Evolutionary conservation across 768 basidiomycete genomes (phyloP), one percentile per base, ranked within the genome.

Genomic region (Amyloporia xantha): DNA sequence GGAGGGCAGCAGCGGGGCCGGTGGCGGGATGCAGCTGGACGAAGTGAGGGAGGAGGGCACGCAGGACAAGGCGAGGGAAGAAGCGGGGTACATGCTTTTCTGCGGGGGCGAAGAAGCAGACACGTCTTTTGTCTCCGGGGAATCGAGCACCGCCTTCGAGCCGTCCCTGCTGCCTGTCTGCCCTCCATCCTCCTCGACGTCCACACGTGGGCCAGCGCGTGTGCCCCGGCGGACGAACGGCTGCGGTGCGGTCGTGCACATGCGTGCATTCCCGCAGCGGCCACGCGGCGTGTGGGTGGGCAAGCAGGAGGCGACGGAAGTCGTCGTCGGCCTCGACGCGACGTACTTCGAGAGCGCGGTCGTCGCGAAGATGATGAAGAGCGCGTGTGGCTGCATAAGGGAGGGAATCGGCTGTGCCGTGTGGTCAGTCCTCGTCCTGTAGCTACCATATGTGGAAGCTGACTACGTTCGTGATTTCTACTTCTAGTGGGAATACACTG

Each of bases 391-490:
- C 12, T 87, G 84, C 56, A 61, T 79, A 33, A 73, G 79, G 27
- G 82, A 85, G 62, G 83, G 82, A 4, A 69, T 87, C 9, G 84
- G 81, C 17, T 87, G 84, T 65, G 71, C 74, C 2, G 71, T 71
- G 39, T 84, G 80, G 79, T 73, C 45, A 59, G 73, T 64, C 19
- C 13, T 25, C 3, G 5, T 20, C 19, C 40, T 36, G 3, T 39
- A 2, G 40, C 25, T 21, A 1, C 28, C 37, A 45, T 33, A 15
- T 33, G 30, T 33, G 30, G 15, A 15, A 7, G 30, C 7, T 33
- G 7, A 15, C 15, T 15, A 33, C 30, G 9, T 33, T 7, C 30
- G 15, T 33, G 30, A 33, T 43, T 41, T 56, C 62, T 35, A 59
- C 36, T 21, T 39, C 21, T 52, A 83, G 82, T 52, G 84, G 84